Percentiles rank a stretch among this genome's conserved stretches.
These are phyloP conservation scores for Penicillium sp. DNA, from an alignment of 2,329 filamentous ascomycete species.

Conservation along the genomic window DNA sequence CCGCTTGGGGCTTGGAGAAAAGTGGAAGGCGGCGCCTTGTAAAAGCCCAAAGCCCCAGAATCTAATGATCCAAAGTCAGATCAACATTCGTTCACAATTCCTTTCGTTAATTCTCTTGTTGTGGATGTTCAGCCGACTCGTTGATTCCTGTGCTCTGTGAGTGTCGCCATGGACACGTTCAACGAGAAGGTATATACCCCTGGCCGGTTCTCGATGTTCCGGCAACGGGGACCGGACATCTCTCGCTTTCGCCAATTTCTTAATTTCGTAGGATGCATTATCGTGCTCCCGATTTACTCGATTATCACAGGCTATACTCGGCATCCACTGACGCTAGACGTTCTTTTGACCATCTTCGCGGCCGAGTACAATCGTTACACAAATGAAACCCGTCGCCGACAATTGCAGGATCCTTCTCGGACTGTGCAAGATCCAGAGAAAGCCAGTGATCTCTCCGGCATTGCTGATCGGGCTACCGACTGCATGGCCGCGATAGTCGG, in stretches of 20 bases:
- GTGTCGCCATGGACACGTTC: constrained; percentile 6
- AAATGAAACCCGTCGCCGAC: constrained; percentile 24
- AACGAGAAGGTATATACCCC: constrained; percentile 7
- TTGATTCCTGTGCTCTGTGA: neutral
- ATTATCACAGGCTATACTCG: constrained; percentile 21
- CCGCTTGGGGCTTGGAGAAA: neutral
- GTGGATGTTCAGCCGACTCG: neutral
- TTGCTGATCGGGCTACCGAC: constrained; percentile 10
- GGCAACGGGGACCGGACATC: constrained; percentile 19
- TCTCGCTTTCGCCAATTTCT: constrained; percentile 22
- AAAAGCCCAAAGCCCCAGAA: neutral
- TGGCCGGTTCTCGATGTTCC: constrained; percentile 5
- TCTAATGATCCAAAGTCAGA: neutral
- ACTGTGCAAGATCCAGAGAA: constrained; percentile 19
- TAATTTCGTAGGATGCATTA: constrained; percentile 28
- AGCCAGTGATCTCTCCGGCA: neutral
- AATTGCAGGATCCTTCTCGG: constrained; percentile 13
- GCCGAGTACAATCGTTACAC: constrained; percentile 28
- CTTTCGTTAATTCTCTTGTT: neutral
- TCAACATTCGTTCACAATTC: neutral
- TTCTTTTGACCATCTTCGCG: constrained; percentile 27
- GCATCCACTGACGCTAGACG: constrained; percentile 27
- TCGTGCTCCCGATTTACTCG: constrained; percentile 23
- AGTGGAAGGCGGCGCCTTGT: neutral
- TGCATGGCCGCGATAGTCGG: constrained; percentile 32